phyloP scores from a whole-genome alignment of 2,329 filamentous ascomycete genomes.

The Apiospora malaysiana region DNA sequence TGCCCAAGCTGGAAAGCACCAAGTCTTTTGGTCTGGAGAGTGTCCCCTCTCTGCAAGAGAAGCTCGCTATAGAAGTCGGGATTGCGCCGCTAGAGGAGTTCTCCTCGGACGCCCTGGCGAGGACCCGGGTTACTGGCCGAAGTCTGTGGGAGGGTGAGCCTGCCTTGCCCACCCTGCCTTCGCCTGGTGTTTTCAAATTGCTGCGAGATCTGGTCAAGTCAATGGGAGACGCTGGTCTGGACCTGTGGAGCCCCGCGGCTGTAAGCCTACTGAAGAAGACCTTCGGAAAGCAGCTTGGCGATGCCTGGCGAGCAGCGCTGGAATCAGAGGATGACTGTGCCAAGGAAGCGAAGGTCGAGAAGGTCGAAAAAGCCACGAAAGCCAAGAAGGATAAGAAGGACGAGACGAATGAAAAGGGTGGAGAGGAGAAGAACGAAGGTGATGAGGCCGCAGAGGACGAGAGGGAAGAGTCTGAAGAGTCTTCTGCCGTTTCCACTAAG shows the following conservation, averaged over 20 bases:
- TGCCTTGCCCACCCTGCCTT: constrained; percentile 78
- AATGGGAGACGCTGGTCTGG: constrained; percentile 75
- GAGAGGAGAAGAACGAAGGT: constrained; percentile 25
- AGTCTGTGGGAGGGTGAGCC: constrained; percentile 83
- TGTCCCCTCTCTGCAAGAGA: constrained; percentile 68
- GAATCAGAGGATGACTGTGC: constrained; percentile 28
- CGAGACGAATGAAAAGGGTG: constrained; percentile 23
- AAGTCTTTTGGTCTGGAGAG: constrained; percentile 64
- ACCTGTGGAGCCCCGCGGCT: constrained; percentile 80
- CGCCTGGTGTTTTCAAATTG: constrained; percentile 74
- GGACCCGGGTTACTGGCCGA: constrained; percentile 62
- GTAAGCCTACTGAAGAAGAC: constrained; percentile 66
- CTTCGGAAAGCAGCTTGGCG: constrained; percentile 57
- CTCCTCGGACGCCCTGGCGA: constrained; percentile 45
- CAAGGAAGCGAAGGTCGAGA: constrained; percentile 9
- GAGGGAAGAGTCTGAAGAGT: constrained; percentile 18
- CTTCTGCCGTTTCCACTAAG: neutral
- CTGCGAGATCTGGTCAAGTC: constrained; percentile 66
- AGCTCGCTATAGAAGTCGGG: constrained; percentile 61
- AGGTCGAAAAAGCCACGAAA: constrained; percentile 14
- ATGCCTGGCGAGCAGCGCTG: constrained; percentile 53
- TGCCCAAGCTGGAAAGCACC: constrained; percentile 60
- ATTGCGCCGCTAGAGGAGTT: constrained; percentile 56
- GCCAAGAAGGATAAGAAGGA: neutral
- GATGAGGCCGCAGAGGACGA: too few species aligned